Evolutionary conservation across 225 moss, liverwort and hornwort species (phyloP).

Genomic region (Pseudisothecium myosuroides): DNA sequence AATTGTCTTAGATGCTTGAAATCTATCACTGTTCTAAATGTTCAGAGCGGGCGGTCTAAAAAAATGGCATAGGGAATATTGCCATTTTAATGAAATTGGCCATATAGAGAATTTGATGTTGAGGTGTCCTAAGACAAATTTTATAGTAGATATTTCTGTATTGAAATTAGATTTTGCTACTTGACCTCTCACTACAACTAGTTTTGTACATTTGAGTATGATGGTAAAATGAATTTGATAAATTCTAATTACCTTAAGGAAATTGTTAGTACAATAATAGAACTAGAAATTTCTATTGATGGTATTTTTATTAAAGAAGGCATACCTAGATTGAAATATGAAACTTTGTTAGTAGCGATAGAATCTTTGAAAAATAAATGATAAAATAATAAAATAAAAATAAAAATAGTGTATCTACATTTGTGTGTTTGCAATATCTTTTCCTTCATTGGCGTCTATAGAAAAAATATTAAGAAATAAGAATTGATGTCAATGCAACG

Average conservation of each 20-base stretch:
- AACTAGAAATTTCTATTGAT: accelerated
- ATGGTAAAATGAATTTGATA: not conserved
- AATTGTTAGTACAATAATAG: not conserved
- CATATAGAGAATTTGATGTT: too few species aligned
- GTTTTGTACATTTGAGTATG: not conserved
- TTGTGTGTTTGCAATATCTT: not conserved
- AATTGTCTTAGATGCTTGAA: too few species aligned
- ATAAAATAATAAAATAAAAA: too few species aligned
- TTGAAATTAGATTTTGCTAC: not conserved
- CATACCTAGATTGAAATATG: accelerated
- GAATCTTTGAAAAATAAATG: not conserved
- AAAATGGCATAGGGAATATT: too few species aligned
- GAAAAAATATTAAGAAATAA: not conserved
- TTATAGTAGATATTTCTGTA: not conserved
- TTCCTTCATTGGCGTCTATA: accelerated
- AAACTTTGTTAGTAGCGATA: accelerated
- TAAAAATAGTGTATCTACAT: too few species aligned
- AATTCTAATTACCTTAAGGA: not conserved
- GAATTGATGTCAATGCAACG: accelerated
- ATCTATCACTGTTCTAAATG: too few species aligned
- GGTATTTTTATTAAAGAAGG: not conserved
- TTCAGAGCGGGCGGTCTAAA: too few species aligned
- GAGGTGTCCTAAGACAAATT: not conserved
- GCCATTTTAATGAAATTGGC: too few species aligned
- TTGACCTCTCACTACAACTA: accelerated